Percentiles rank a stretch among this genome's conserved stretches.
Evolutionary conservation across 805 yeast species (phyloP).

Genomic region (Tetrapisispora taiwanensis): DNA sequence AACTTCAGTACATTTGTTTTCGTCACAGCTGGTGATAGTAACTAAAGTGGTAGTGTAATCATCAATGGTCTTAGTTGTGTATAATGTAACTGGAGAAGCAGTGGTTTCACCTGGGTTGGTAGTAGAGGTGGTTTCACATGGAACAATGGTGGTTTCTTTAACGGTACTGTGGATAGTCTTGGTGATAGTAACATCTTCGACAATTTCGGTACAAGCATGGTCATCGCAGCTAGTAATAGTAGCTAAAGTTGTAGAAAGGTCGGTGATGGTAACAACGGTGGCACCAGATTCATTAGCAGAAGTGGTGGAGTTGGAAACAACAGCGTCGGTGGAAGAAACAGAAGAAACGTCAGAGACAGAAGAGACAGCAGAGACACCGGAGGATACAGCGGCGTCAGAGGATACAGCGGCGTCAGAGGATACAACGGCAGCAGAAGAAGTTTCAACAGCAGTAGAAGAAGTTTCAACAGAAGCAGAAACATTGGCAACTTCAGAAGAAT

Average conservation of each 20-base stretch:
- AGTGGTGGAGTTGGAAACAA: conserved; percentile 11
- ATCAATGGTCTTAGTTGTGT: conserved; percentile 3
- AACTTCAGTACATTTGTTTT: neutral
- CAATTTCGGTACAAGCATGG: conserved; percentile 1
- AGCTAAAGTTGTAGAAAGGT: conserved; percentile 1
- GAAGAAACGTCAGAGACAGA: neutral
- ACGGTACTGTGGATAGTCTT: conserved; percentile 9
- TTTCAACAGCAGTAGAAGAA: neutral
- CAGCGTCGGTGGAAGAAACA: conserved; percentile 8
- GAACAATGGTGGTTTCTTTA: conserved; percentile 16
- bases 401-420: neutral
- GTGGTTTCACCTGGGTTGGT: conserved; percentile 5
- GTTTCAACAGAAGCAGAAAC: conserved; percentile 2
- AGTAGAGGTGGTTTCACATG: conserved; percentile 3
- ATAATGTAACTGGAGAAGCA: conserved; percentile 7
- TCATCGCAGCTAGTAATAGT: conserved; percentile 3
- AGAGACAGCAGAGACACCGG: neutral
- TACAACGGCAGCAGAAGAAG: neutral
- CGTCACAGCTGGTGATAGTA: neutral
- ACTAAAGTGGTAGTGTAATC: conserved; percentile 17
- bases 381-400: neutral
- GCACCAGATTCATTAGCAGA: conserved; percentile 1
- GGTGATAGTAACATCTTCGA: neutral
- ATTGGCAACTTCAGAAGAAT: neutral
- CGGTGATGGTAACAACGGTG: conserved; percentile 6